A percentile compares a stretch with the other conserved stretches of the same genome.
Conservation (phyloP, 1,139 yeast genomes). For the Taphrina confusa region DNA sequence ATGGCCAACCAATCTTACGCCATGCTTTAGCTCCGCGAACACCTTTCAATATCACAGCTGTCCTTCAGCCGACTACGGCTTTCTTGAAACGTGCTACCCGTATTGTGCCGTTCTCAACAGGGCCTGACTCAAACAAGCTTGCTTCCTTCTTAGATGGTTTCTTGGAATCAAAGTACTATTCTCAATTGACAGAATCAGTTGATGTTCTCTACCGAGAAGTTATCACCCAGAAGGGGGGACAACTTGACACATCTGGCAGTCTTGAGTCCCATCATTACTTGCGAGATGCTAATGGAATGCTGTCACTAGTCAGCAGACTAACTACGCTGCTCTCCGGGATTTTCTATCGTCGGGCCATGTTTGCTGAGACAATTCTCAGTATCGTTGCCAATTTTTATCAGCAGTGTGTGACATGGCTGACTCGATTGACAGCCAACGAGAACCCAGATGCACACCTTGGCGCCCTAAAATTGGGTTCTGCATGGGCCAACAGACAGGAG, state of each 20-base stretch:
- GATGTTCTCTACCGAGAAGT: slow-evolving; percentile 18
- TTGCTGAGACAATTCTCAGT: slow-evolving; percentile 26
- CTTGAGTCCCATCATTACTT: neutral
- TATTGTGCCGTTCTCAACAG: slow-evolving; percentile 9
- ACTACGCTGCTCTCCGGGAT: slow-evolving; percentile 19
- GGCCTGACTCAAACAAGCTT: neutral
- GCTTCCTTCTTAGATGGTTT: slow-evolving; percentile 32
- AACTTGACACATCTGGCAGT: neutral
- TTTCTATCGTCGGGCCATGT: slow-evolving; percentile 18
- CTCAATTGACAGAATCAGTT: slow-evolving; percentile 33
- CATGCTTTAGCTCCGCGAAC: slow-evolving; percentile 5
- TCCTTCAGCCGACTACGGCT: slow-evolving; percentile 34
- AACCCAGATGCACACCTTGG: slow-evolving; percentile 21
- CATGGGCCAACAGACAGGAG: slow-evolving; percentile 27
- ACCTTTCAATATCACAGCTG: slow-evolving; percentile 33
- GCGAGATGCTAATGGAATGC: slow-evolving; percentile 7
- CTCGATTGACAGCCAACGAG: slow-evolving; percentile 11
- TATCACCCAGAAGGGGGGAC: neutral
- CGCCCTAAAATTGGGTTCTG: slow-evolving; percentile 11
- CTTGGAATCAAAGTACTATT: slow-evolving; percentile 6
- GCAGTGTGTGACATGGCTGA: slow-evolving; percentile 12
- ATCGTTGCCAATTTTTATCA: slow-evolving; percentile 18
- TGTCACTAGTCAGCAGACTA: neutral
- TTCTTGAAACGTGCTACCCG: slow-evolving; percentile 27
- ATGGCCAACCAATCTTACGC: neutral